Percentiles rank a stretch among this genome's conserved stretches.
Evolutionary conservation across 345 rosid genomes (phyloP).

Genomic region (Eucalyptus marginata): DNA sequence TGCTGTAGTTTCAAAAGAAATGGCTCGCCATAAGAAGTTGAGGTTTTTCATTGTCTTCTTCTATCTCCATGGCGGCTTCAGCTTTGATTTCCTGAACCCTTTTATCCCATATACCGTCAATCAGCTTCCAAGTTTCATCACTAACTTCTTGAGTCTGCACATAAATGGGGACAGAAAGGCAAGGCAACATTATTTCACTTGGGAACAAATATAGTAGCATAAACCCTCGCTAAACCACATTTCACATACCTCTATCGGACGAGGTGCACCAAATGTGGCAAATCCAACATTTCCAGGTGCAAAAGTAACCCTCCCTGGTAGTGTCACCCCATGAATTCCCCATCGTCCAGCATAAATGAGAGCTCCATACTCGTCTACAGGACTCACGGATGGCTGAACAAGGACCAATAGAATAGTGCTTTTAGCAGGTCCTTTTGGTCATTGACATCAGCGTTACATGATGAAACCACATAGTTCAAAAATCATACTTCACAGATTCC

Average conservation of each 20-base stretch:
- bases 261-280: constrained; percentile 88
- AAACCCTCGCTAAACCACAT: background rate
- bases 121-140: constrained; percentile 86
- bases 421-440: background rate
- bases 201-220: background rate
- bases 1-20: constrained; percentile 37
- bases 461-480: background rate
- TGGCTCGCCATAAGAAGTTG: constrained; percentile 83
- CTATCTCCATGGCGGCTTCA: constrained; percentile 47
- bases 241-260: constrained; percentile 64
- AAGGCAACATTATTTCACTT: background rate
- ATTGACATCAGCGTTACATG: background rate
- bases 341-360: constrained; percentile 89
- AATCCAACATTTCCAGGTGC: constrained; percentile 94
- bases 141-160: constrained; percentile 67
- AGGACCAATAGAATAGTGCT: background rate
- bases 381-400: constrained; percentile 49
- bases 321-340: constrained; percentile 78
- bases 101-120: constrained; percentile 70
- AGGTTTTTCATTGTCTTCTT: constrained; percentile 66
- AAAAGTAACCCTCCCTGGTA: constrained; percentile 94
- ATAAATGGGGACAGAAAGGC: background rate
- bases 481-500: background rate
- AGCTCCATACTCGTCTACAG: constrained; percentile 80
- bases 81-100: constrained; percentile 58